Evolutionary conservation across 495 filamentous ascomycete genomes (phyloP), one percentile per base, ranked within the genome.

Genomic region (Neurospora sp.): DNA sequence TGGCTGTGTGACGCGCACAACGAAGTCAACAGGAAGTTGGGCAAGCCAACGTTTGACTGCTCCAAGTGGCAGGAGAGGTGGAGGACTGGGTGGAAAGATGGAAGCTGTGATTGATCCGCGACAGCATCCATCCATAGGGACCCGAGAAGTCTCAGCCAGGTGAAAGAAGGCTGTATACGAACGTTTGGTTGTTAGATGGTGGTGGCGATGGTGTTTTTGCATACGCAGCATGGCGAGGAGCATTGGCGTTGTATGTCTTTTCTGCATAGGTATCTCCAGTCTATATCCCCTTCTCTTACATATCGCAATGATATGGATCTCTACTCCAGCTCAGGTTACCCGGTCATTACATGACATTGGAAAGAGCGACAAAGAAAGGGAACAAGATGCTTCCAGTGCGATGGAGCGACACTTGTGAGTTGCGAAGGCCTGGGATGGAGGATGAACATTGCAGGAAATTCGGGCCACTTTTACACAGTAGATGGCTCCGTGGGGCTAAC

Each of bases 1-100:
- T 99, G 96, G 96, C 90, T 98, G 86, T 99, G 96, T 78, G 92
- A 95, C 81, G 96, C 96, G 77, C 96, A 99, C 86, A 99, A 99
- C 85, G 94, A 93, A 76, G 96, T 99, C 31, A 99, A 99, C 87
- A 84, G 87, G 70, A 98, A 97, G 84, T 79, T 98, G 75, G 96
- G 96, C 74, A 98, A 98, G 86, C 85, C 88, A 77, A 86, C 86
- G 77, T 99, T 99, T 86, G 94, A 99, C 87, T 98, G 96, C 83
- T 84, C 83, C 31, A 89, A 88, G 79, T 97, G 95, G 93, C 90
- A 97, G 82, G 94, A 98, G 86, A 87, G 96, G 82, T 98, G 96
- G 96, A 85, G 92, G 84, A 93, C 89, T 12, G 96, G 96, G 4
- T 96, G 94, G 92, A 93, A 91, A 83, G 94, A 97, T 88, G 95